Percentiles rank a stretch among this genome's conserved stretches.
These are phyloP conservation scores for Neurospora sp. DNA, from an alignment of 495 filamentous ascomycete genomes.

Conservation along the genomic window DNA sequence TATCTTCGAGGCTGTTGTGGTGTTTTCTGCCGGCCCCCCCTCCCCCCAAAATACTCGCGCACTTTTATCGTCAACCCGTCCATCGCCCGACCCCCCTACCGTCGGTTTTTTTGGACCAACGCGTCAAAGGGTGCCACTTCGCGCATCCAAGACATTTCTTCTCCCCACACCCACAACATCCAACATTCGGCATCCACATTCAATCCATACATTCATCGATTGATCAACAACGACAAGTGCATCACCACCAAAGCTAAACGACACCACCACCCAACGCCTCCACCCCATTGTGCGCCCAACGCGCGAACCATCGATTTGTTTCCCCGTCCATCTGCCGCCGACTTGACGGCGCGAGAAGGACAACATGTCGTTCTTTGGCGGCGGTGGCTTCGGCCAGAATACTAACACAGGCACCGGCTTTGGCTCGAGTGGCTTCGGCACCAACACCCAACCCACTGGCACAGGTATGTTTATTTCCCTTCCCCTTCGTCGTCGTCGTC, in stretches of 20 bases:
- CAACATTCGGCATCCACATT: not conserved
- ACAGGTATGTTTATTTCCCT: slow-evolving; percentile 29
- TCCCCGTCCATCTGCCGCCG: not conserved
- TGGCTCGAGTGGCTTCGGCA: slow-evolving; percentile 41
- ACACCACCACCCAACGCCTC: not conserved
- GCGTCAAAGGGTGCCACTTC: not conserved
- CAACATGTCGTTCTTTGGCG: slow-evolving; percentile 41
- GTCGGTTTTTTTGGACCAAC: not conserved
- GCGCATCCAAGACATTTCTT: not conserved
- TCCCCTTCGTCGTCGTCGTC: not conserved
- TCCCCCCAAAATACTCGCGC: not conserved
- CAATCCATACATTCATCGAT: not conserved
- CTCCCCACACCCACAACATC: not conserved
- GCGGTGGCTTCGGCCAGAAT: slow-evolving; percentile 49
- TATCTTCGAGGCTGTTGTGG: not conserved
- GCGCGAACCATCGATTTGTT: not conserved
- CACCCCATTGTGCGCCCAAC: not conserved
- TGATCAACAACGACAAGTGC: not conserved
- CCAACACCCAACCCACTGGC: slow-evolving; percentile 35
- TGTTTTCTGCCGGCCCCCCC: not conserved
- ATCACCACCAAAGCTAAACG: not conserved
- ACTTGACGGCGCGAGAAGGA: not conserved
- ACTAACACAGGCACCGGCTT: slow-evolving; percentile 50
- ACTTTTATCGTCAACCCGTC: not conserved
- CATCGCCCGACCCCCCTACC: not conserved